Conservation (phyloP, 768 basidiomycete genomes). For the Leucocoprinus sp. region DNA sequence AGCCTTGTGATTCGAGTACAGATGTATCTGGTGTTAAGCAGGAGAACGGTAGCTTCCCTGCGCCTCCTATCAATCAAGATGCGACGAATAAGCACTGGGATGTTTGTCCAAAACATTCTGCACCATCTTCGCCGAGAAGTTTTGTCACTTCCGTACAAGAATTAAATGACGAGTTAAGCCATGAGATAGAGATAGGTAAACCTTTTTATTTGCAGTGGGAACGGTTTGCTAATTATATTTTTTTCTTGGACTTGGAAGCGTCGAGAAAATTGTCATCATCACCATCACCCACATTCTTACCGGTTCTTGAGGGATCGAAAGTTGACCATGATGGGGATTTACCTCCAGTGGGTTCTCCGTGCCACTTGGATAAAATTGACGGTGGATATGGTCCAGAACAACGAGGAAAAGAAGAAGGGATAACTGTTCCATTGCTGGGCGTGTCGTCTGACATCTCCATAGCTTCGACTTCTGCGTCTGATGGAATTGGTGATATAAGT, state of each 20-base stretch:
- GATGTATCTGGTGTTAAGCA: background rate
- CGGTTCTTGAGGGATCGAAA: background rate
- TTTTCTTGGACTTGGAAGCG: background rate
- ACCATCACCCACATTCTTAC: constrained; percentile 3
- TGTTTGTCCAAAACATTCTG: constrained; percentile 7
- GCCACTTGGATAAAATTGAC: background rate
- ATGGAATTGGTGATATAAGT: constrained; percentile 1
- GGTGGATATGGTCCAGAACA: constrained; percentile 1
- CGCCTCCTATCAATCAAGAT: background rate
- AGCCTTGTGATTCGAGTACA: background rate
- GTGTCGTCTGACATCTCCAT: constrained; percentile 7
- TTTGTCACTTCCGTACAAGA: constrained; percentile 23
- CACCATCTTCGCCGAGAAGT: constrained; percentile 18
- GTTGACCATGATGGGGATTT: background rate
- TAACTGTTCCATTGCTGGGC: constrained; percentile 7
- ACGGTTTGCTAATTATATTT: background rate
- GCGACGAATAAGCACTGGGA: constrained; percentile 5
- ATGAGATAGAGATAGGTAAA: background rate
- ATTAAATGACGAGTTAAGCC: constrained; percentile 6
- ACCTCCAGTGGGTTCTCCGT: background rate
- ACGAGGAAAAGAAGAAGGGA: background rate
- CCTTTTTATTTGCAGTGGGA: too few relatives aligned
- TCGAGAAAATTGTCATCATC: constrained; percentile 2
- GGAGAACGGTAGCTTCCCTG: background rate
- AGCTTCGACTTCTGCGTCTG: constrained; percentile 2